A percentile compares a stretch with the other conserved stretches of the same genome.
Evolutionary conservation across 345 rosid genomes (phyloP).

Genomic region (Draba incana): DNA sequence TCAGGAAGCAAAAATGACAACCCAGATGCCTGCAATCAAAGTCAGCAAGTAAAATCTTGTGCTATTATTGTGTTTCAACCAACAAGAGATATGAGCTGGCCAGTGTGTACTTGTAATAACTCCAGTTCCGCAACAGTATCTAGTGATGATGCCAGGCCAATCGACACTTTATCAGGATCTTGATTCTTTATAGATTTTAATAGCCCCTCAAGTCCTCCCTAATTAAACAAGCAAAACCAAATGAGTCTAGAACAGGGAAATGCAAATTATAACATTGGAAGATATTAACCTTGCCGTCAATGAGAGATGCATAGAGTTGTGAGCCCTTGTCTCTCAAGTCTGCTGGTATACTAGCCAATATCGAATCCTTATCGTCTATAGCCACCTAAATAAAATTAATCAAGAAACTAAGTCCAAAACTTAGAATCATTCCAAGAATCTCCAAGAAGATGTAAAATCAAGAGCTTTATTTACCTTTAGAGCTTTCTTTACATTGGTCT

Average conservation of each 20-base stretch:
- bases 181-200: constrained; percentile 71
- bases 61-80: not conserved
- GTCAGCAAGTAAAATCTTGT: constrained; percentile 26
- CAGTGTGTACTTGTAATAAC: constrained; percentile 73
- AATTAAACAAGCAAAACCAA: constrained; percentile 27
- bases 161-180: constrained; percentile 90
- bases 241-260: constrained; percentile 3
- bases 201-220: constrained; percentile 90
- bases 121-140: constrained; percentile 87
- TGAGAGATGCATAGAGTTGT: constrained; percentile 60
- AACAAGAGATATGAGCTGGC: not conserved
- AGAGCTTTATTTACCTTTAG: constrained; percentile 52
- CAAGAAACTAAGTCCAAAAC: constrained; percentile 1
- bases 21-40: constrained; percentile 80
- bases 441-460: too few species aligned
- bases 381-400: constrained; percentile 58
- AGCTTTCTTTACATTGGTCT: constrained; percentile 92
- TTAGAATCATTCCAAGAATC: not conserved
- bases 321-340: constrained; percentile 77
- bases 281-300: constrained; percentile 79
- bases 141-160: constrained; percentile 79
- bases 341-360: constrained; percentile 73
- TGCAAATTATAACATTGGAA: not conserved
- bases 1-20: constrained; percentile 87
- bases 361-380: constrained; percentile 67